Evolutionary conservation across 345 rosid genomes (phyloP).

Genomic region (Gossypium arboreum): DNA sequence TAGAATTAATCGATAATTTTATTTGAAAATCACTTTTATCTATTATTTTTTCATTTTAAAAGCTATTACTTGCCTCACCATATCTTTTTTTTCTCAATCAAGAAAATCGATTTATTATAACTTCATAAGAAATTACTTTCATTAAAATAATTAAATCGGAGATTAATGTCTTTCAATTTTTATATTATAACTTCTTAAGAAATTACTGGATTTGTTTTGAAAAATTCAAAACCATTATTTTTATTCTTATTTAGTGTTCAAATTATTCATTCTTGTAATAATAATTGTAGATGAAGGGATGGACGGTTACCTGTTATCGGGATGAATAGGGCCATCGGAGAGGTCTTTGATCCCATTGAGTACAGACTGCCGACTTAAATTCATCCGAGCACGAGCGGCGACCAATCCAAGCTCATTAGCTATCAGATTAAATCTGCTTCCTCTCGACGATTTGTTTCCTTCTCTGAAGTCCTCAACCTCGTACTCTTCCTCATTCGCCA

Average conservation of each 20-base stretch:
- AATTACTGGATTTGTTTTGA: neutral
- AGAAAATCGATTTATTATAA: neutral
- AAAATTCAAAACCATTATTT: neutral
- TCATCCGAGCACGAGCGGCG: slow-evolving; percentile 4
- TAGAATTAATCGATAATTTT: neutral
- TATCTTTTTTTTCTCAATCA: no score
- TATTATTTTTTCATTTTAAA: neutral
- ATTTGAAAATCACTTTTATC: neutral
- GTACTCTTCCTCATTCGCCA: slow-evolving; percentile 18
- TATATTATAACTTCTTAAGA: no score
- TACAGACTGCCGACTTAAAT: slow-evolving; percentile 33
- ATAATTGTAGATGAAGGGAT: neutral
- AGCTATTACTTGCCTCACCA: neutral
- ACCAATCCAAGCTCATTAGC: slow-evolving; percentile 41
- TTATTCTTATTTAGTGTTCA: neutral
- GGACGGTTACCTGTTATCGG: slow-evolving; percentile 62
- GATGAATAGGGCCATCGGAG: slow-evolving; percentile 52
- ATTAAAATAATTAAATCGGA: no score
- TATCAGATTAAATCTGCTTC: slow-evolving; percentile 45
- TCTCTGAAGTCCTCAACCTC: slow-evolving; percentile 41
- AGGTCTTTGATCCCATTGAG: slow-evolving; percentile 44
- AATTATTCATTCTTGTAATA: neutral
- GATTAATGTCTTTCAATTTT: no score
- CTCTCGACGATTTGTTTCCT: slow-evolving; percentile 35
- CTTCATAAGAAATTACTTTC: no score